Percentiles rank a stretch among this genome's conserved stretches.
Conservation (phyloP, 2,329 filamentous ascomycete genomes). For the Whalleya microplaca region DNA sequence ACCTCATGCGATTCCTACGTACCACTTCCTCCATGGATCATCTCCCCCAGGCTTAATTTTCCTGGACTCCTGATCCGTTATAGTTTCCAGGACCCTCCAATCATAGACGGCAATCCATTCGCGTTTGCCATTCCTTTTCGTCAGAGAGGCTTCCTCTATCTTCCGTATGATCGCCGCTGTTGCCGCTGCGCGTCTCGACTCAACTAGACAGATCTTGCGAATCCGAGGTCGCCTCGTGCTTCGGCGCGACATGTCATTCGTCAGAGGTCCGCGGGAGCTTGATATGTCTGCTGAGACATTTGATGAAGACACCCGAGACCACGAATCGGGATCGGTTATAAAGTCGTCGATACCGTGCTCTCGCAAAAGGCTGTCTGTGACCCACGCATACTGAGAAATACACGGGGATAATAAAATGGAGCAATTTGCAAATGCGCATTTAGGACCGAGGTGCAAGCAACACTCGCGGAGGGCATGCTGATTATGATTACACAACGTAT, state of each 20-base stretch:
- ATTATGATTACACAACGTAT: neutral
- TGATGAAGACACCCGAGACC: constrained; percentile 28
- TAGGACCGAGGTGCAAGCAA: constrained; percentile 39
- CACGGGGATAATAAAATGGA: constrained; percentile 48
- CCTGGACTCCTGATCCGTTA: constrained; percentile 45
- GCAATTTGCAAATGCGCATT: constrained; percentile 44
- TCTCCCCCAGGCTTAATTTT: constrained; percentile 44
- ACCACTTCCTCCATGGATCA: constrained; percentile 51
- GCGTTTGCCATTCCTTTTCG: constrained; percentile 32
- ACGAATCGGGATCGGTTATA: constrained; percentile 41
- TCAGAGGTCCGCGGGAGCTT: neutral
- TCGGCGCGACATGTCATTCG: constrained; percentile 3
- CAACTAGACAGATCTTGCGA: constrained; percentile 47
- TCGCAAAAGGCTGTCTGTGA: constrained; percentile 44
- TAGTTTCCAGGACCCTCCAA: constrained; percentile 49
- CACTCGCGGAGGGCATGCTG: neutral
- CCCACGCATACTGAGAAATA: constrained; percentile 41
- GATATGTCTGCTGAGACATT: neutral
- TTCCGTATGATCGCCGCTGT: constrained; percentile 40
- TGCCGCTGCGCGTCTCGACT: constrained; percentile 37
- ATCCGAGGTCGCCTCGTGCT: constrained; percentile 8
- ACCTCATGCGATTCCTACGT: constrained; percentile 45
- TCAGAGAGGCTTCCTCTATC: constrained; percentile 38
- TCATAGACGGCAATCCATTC: constrained; percentile 50
- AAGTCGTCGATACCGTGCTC: constrained; percentile 46